These are phyloP conservation scores for Cladochytrium replicatum DNA, from an alignment of 192 early-diverging fungal genomes.

Conservation along the genomic window DNA sequence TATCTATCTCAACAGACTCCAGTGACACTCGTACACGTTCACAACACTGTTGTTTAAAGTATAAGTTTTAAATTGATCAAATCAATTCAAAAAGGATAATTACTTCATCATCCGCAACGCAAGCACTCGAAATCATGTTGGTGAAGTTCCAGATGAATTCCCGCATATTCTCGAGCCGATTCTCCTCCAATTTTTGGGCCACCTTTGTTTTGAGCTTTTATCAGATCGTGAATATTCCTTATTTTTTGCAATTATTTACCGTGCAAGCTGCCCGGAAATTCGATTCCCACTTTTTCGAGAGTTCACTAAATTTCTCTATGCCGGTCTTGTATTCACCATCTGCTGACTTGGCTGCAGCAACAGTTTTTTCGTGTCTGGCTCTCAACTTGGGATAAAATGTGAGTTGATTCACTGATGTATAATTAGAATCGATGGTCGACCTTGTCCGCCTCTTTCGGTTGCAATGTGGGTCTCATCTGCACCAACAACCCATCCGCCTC, in stretches of 20 bases:
- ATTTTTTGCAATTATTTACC: conserved; percentile 10
- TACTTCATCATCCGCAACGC: conserved; percentile 45
- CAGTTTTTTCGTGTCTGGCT: conserved; percentile 23
- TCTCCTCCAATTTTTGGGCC: conserved; percentile 43
- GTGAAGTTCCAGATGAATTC: conserved; percentile 42
- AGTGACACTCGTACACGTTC: conserved; percentile 40
- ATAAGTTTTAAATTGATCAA: not conserved
- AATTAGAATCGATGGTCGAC: conserved; percentile 3
- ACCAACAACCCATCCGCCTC: conserved; percentile 20
- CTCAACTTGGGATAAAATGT: conserved; percentile 12
- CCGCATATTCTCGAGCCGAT: conserved; percentile 39
- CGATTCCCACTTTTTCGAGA: conserved; percentile 33
- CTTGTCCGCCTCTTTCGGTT: conserved; percentile 33
- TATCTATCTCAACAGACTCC: conserved; percentile 33
- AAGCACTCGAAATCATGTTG: conserved; percentile 41
- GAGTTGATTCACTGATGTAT: not conserved
- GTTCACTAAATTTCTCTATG: conserved; percentile 33
- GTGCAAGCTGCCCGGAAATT: conserved; percentile 29
- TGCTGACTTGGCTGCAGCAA: conserved; percentile 25
- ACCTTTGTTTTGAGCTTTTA: too few relatives aligned
- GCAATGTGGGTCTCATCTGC: conserved; percentile 7
- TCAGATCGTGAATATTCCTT: conserved; percentile 21
- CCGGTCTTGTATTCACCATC: conserved; percentile 36
- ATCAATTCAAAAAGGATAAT: not conserved
- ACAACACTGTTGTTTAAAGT: conserved; percentile 23